Evolutionary conservation across 2,329 filamentous ascomycete species (phyloP), one percentile per base, ranked within the genome.

Genomic region (Xylariaceae sp.): DNA sequence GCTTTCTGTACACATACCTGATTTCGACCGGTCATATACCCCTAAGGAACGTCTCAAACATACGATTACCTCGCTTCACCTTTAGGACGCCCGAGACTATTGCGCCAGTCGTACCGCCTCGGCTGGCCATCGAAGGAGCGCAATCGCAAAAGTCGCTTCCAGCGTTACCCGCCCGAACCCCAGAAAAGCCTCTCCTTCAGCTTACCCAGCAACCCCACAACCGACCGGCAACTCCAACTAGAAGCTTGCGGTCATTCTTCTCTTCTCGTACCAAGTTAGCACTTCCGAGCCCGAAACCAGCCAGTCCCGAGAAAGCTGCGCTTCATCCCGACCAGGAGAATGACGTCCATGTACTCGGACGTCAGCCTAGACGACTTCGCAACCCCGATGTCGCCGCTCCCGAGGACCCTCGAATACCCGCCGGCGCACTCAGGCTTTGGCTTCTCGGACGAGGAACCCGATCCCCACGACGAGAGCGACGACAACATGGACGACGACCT

Each of bases 1-100:
- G 79, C 68, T 82, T 85, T 65, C 61, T 81, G 59, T 77, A 77
- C 54, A 66, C 82, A 48, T 84, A 81, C 65, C 62, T 81, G 42
- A 68, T 75, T 40, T 71, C 73, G 40, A 66, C 73, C 37, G 68
- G 67, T 44, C 67, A 69, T 57, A 68, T 77, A 40, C 72, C 74
- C 20, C 64, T 71, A 29, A 62, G 73, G 43, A 65, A 66, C 43
- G 67, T 81, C 19, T 70, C 77, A 6, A 66, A 69, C 2, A 51
- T 52, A 23, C 57, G 51, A 20, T 56, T 63, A n/a, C 59, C 53
- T 52, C 57, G 59, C 20, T 44, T 62, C 21, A 14, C 52, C 26
- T 44, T 56, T 16, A 55, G 42, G 45, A 40, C 54, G 2, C 44
- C 54, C 65, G 40, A 52, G 47, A 61, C 65, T 21, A 59, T 48